Evolutionary conservation across 257 asterid genomes (phyloP), one percentile per base, ranked within the genome.

Genomic region (Jaltomata sinuosa): DNA sequence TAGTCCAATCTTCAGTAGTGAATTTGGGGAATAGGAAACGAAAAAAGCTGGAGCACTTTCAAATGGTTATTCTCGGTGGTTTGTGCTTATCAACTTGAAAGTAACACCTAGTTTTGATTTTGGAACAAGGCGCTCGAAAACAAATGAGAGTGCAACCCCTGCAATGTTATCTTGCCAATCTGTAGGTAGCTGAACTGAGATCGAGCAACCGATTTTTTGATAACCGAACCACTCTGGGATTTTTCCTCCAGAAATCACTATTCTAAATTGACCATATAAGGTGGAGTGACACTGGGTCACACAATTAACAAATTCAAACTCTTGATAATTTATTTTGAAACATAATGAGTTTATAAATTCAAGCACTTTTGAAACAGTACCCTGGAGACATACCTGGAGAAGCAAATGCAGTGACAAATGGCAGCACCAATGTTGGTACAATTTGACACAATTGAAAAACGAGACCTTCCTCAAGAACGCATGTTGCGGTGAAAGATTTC

Each of bases 51-150:
- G 80, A 18, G 81, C 52, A 55, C n/a, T 83, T 49, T 83, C 29
- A 68, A 21, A 11, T n/a, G 82, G 36, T 68, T 68, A 71, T 8
- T 83, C 85, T 25, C 53, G 50, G 54, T 71, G 85, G 27, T 53
- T 47, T 74, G 29, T 72, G 55, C 85, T 83, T 14, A 54, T 72
- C 59, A 83, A 71, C 40, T 36, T 83, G 85, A 83, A 83, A 3
- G 85, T 83, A 61, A 83, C 69, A 19, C 85, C 81, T 32, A 83
- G 40, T 52, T n/a, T 83, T 53, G 85, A 83, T 21, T 38, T 83
- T 22, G 80, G 80, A 12, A 72, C 52, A 42, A 83, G 34, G 55
- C 57, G 32, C 0, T 71, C 74, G 16, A 83, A 36, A 69, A 71
- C 34, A 32, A 83, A 54, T 21, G 69, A 83, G 38, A 83, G 4